Conservation (phyloP, 2,329 filamentous ascomycete species). For the Fusarium sp. region DNA sequence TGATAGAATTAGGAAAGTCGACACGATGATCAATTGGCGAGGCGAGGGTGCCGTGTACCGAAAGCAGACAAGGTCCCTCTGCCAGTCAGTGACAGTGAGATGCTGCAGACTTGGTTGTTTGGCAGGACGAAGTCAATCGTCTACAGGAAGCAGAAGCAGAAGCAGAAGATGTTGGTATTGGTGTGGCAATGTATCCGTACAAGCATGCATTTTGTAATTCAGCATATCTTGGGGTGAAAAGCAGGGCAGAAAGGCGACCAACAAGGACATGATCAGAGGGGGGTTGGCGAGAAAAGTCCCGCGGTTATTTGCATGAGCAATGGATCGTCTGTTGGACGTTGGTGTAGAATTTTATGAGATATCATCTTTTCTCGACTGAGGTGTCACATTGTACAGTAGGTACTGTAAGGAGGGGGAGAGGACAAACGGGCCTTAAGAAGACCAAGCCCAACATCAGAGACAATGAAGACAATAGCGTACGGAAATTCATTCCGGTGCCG, state of each 20-base stretch:
- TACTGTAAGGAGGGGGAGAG: conserved; percentile 6
- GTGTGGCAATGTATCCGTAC: background rate
- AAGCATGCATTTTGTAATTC: conserved; percentile 9
- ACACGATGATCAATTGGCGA: conserved; percentile 20
- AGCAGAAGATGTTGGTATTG: background rate
- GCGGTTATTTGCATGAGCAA: background rate
- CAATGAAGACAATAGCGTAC: background rate
- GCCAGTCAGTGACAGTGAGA: conserved; percentile 8
- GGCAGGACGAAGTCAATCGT: background rate
- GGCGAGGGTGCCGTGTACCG: conserved; percentile 11
- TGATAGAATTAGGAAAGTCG: conserved; percentile 1
- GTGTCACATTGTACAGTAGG: conserved; percentile 8
- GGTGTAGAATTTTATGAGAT: conserved; percentile 23
- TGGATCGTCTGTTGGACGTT: background rate
- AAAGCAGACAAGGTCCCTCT: background rate
- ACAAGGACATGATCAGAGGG: conserved; percentile 17
- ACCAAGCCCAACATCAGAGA: background rate
- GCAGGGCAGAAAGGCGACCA: background rate
- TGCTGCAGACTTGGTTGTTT: conserved; percentile 22
- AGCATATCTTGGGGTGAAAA: background rate
- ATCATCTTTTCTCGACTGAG: conserved; percentile 28
- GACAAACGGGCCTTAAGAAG: conserved; percentile 16
- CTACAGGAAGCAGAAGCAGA: background rate
- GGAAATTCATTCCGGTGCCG: background rate
- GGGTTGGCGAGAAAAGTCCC: background rate